Conservation (phyloP, 1,284 basidiomycete genomes). For the Pascua guehoae region DNA sequence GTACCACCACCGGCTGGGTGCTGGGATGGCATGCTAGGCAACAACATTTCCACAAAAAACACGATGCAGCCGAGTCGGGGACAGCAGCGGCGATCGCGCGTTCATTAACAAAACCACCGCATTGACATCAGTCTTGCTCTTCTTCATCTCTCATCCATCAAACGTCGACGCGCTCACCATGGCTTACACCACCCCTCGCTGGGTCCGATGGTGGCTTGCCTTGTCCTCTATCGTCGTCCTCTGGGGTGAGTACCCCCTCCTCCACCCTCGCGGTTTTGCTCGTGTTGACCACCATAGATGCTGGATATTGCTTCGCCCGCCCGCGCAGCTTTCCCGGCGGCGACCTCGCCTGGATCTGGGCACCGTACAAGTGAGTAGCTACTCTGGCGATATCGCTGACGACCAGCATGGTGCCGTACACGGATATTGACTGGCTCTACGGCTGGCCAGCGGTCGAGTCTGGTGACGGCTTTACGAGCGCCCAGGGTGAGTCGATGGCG, state of each 20-base stretch:
- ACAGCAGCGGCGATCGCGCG: no score
- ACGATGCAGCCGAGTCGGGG: no score
- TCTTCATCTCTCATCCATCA: not conserved
- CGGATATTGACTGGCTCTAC: constrained; percentile 67
- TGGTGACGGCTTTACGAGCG: constrained; percentile 77
- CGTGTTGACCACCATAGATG: constrained; percentile 51
- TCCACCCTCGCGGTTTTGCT: no score
- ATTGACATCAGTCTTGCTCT: not conserved
- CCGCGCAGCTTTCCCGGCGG: constrained; percentile 69
- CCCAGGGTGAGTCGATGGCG: constrained; percentile 61
- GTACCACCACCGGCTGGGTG: no score
- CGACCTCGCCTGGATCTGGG: constrained; percentile 83
- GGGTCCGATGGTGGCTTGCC: constrained; percentile 68
- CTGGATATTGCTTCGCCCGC: constrained; percentile 65
- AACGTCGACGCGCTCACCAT: constrained; percentile 3
- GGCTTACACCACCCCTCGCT: constrained; percentile 47
- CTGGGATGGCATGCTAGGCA: no score
- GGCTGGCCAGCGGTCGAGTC: constrained; percentile 61
- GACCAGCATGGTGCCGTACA: constrained; percentile 27
- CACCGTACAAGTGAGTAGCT: constrained; percentile 62
- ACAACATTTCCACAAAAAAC: no score
- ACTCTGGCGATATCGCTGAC: not conserved
- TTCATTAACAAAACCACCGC: no score
- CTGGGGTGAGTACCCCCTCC: constrained; percentile 37
- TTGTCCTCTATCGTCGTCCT: constrained; percentile 55